These are phyloP conservation scores for Nicotiana undulata DNA, from an alignment of 257 asterid species.

Conservation along the genomic window DNA sequence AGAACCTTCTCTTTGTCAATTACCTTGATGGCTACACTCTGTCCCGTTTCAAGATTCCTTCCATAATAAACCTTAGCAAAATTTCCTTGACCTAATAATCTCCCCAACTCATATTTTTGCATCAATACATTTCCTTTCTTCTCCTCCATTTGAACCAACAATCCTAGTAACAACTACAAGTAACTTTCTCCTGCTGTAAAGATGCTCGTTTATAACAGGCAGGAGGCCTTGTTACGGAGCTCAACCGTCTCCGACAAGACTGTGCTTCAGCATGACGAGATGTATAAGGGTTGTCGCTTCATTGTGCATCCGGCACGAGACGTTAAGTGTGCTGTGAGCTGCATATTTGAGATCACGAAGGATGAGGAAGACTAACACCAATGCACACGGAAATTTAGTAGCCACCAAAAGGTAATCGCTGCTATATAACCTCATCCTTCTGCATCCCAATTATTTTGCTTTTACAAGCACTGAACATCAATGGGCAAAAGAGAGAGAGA, in stretches of 20 bases:
- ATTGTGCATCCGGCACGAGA: constrained; percentile 22
- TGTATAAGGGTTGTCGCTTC: constrained; percentile 2
- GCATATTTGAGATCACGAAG: background rate
- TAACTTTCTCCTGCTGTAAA: background rate
- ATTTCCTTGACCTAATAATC: constrained; percentile 72
- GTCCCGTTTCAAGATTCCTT: constrained; percentile 49
- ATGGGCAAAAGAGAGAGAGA: background rate
- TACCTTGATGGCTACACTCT: constrained; percentile 74
- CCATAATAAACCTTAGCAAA: constrained; percentile 83
- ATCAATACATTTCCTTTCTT: constrained; percentile 48
- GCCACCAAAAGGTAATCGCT: background rate
- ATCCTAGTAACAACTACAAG: background rate
- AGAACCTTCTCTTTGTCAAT: constrained; percentile 65
- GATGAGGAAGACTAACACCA: background rate
- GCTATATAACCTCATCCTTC: background rate
- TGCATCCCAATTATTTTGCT: constrained; percentile 3
- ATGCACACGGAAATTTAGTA: background rate
- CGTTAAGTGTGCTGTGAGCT: background rate
- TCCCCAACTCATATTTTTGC: constrained; percentile 72
- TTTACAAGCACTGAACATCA: background rate
- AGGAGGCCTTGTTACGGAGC: constrained; percentile 7
- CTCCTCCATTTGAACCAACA: constrained; percentile 44
- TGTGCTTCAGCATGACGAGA: constrained; percentile 17
- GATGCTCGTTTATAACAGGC: background rate
- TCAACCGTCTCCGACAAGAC: constrained; percentile 24